phyloP scores from a whole-genome alignment of 306 rosid genomes.

The Quercus bicolor region DNA sequence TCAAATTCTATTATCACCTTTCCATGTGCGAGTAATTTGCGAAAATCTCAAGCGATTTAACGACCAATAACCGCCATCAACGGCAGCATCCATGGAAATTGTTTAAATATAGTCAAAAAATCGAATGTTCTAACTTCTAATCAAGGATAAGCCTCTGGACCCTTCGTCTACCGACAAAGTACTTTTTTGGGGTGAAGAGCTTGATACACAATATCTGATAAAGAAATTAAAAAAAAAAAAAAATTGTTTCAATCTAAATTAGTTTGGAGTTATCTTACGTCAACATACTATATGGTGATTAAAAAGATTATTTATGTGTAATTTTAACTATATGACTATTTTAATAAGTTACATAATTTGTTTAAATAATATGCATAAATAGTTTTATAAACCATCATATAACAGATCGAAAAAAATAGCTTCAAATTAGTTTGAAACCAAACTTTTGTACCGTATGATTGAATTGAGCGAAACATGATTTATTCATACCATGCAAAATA shows the following conservation, averaged over 20 bases:
- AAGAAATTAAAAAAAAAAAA: no score
- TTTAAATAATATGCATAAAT: no score
- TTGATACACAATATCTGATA: no score
- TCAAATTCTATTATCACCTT: not conserved
- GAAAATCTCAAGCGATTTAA: constrained; percentile 7
- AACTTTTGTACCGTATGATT: not conserved
- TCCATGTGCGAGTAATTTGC: not conserved
- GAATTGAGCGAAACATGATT: not conserved
- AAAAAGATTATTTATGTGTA: no score
- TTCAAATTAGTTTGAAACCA: no score
- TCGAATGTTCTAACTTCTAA: no score
- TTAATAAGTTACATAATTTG: rapidly evolving
- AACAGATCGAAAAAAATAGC: rapidly evolving
- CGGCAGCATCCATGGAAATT: constrained; percentile 35
- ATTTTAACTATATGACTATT: no score
- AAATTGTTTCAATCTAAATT: no score
- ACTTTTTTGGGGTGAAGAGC: no score
- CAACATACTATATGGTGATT: rapidly evolving
- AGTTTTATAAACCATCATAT: no score
- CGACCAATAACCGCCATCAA: constrained; percentile 36
- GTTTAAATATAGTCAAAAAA: not conserved
- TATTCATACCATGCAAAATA: not conserved
- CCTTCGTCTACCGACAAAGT: constrained; percentile 14
- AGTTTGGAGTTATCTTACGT: no score
- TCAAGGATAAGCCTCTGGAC: not conserved